These are phyloP conservation scores for Pseudogymnoascus sp. DNA, from an alignment of 2,329 filamentous ascomycete genomes.

Conservation along the genomic window DNA sequence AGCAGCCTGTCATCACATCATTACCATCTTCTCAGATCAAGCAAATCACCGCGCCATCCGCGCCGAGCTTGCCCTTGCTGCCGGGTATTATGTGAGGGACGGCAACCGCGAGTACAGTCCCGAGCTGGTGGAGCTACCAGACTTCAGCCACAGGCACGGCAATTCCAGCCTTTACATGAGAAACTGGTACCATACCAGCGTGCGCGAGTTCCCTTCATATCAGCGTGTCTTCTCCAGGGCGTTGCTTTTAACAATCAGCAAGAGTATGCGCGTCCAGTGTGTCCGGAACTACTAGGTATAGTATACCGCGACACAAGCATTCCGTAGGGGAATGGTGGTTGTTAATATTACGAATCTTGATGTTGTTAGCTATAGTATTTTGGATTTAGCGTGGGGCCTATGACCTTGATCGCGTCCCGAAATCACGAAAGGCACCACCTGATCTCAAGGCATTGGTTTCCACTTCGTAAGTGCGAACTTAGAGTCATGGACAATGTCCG, in stretches of 20 bases:
- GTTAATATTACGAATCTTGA: conserved; percentile 17
- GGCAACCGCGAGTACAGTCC: conserved; percentile 1
- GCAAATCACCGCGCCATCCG: conserved; percentile 12
- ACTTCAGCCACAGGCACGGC: not conserved
- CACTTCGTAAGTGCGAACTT: not conserved
- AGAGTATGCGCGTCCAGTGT: conserved; percentile 7
- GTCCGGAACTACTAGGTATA: conserved; percentile 16
- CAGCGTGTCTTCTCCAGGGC: conserved; percentile 16
- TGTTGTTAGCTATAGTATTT: conserved; percentile 17
- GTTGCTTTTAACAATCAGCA: conserved; percentile 13
- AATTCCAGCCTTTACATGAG: not conserved
- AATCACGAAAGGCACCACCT: conserved; percentile 4
- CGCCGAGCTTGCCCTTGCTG: conserved; percentile 13
- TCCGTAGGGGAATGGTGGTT: conserved; percentile 20
- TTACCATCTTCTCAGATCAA: conserved; percentile 18
- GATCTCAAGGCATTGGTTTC: not conserved
- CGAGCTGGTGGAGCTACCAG: not conserved
- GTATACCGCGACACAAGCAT: conserved; percentile 18
- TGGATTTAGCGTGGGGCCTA: conserved; percentile 15
- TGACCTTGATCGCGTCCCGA: conserved; percentile 13
- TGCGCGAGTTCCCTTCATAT: conserved; percentile 18
- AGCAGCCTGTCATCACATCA: conserved; percentile 15
- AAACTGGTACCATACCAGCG: conserved; percentile 15
- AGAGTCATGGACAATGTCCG: not conserved
- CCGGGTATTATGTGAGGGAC: conserved; percentile 11